Evolutionary conservation across 306 rosid species (phyloP).

Genomic region (Fragaria iinumae): DNA sequence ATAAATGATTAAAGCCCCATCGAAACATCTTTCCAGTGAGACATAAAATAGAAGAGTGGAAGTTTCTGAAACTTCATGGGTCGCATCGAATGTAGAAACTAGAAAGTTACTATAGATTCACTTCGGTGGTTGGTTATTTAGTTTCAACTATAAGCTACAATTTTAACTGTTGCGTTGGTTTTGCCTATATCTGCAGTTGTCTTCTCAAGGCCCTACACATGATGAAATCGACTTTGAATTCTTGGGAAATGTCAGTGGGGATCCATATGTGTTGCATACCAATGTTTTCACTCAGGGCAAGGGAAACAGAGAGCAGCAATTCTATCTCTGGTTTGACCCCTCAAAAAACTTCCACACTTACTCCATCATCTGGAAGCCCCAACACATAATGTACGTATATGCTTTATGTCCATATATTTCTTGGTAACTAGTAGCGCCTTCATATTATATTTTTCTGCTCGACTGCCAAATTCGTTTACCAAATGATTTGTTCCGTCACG

Average conservation of each 20-base stretch:
- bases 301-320: slow-evolving; percentile 82
- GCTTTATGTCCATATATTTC: background rate
- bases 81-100: background rate
- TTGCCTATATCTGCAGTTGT: slow-evolving; percentile 42
- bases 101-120: slow-evolving; percentile 1
- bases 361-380: slow-evolving; percentile 81
- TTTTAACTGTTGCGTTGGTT: background rate
- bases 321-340: slow-evolving; percentile 87
- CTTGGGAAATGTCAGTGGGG: slow-evolving; percentile 81
- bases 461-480: background rate
- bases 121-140: background rate
- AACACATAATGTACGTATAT: slow-evolving; percentile 49
- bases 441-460: background rate
- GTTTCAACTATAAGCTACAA: background rate
- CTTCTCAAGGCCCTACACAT: slow-evolving; percentile 74
- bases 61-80: slow-evolving; percentile 8
- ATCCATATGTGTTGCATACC: slow-evolving; percentile 77
- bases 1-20: background rate
- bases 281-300: slow-evolving; percentile 75
- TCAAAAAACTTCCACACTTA: slow-evolving; percentile 87
- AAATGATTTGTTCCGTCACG: background rate
- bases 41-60: background rate
- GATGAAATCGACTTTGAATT: slow-evolving; percentile 92
- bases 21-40: background rate
- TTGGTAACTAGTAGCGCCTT: background rate